Conservation (phyloP, 2,329 filamentous ascomycete genomes). For the Aspergillus glaucus region DNA sequence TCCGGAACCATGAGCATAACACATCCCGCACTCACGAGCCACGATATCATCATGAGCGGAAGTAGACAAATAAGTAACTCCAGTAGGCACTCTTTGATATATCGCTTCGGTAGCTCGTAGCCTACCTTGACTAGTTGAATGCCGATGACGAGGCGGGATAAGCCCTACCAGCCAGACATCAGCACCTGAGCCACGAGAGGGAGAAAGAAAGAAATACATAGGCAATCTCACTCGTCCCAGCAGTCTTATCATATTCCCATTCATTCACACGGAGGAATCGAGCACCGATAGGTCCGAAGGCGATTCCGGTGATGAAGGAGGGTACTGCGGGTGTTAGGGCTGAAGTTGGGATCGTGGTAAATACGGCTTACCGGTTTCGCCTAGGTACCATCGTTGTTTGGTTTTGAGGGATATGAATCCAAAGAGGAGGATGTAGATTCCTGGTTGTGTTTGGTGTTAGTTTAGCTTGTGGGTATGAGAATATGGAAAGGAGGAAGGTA, state of each 20-base stretch:
- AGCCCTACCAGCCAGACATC: constrained; percentile 24
- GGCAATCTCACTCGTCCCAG: constrained; percentile 34
- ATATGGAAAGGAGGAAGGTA: neutral
- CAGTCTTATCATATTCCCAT: constrained; percentile 30
- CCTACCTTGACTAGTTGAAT: constrained; percentile 59
- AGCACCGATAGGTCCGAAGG: constrained; percentile 50
- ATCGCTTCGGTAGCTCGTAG: constrained; percentile 55
- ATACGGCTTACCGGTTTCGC: constrained; percentile 30
- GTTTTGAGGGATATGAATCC: constrained; percentile 31
- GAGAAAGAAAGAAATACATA: constrained; percentile 25
- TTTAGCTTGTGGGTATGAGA: neutral
- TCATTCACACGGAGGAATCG: constrained; percentile 45
- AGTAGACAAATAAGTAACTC: constrained; percentile 52
- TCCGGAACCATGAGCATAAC: constrained; percentile 52
- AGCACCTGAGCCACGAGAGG: neutral
- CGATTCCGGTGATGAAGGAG: constrained; percentile 49
- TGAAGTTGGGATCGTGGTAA: neutral
- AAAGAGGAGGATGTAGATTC: constrained; percentile 26
- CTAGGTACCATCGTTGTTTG: constrained; percentile 35
- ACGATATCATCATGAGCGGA: constrained; percentile 58
- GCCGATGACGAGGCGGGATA: constrained; percentile 56
- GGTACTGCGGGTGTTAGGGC: constrained; percentile 39
- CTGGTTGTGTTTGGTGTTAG: constrained; percentile 9
- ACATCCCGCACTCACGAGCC: constrained; percentile 53
- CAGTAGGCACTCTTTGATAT: constrained; percentile 45